Percentiles rank a stretch among this genome's conserved stretches.
Evolutionary conservation across 192 early-diverging fungal genomes (phyloP).

Genomic region (Entomortierella lignicola): DNA sequence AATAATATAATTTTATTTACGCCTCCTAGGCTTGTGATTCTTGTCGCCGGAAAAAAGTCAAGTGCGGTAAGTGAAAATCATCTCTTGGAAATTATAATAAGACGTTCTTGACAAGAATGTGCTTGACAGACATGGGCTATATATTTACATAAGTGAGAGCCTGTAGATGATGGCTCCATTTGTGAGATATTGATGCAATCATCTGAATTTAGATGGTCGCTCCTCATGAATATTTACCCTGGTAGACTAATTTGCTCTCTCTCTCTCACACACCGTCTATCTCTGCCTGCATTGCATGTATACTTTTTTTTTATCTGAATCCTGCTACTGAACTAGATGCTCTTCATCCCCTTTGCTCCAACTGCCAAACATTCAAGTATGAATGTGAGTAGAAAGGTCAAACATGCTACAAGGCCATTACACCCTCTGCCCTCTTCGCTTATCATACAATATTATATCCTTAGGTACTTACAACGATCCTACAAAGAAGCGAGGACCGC

Average conservation of each 20-base stretch:
- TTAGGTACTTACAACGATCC: constrained; percentile 60
- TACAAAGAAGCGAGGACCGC: constrained; percentile 61
- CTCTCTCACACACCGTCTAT: too few species aligned
- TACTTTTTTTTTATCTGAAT: background rate
- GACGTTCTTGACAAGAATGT: background rate
- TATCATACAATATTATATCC: background rate
- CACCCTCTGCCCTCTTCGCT: background rate
- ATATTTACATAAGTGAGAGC: too few species aligned
- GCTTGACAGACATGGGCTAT: background rate
- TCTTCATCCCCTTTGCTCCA: constrained; percentile 49
- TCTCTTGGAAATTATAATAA: background rate
- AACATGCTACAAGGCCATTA: background rate
- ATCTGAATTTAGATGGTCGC: too few species aligned
- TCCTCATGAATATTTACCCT: too few species aligned
- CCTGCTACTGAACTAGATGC: constrained; percentile 30
- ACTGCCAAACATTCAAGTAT: constrained; percentile 50
- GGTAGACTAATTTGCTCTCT: too few species aligned
- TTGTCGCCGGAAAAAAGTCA: constrained; percentile 54
- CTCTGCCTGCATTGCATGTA: background rate
- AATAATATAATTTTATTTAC: too few species aligned
- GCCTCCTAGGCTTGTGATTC: constrained; percentile 39
- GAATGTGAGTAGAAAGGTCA: constrained; percentile 31
- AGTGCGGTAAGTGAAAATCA: constrained; percentile 44
- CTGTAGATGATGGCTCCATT: too few species aligned
- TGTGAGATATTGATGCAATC: too few species aligned